Conservation (phyloP, 768 basidiomycete species). For the Tylopilus balloui region DNA sequence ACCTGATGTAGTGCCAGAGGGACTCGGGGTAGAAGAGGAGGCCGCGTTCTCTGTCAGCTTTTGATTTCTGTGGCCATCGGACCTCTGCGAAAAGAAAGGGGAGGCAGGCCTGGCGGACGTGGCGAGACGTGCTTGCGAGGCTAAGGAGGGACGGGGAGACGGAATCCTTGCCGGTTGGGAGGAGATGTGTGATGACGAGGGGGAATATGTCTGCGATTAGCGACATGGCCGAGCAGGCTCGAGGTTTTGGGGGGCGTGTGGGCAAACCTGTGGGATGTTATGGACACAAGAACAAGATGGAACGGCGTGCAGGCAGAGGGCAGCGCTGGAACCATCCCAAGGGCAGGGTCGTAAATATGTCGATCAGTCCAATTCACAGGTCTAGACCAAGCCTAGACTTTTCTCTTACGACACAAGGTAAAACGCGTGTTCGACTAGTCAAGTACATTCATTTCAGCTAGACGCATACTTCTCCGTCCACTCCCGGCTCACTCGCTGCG, state of each 20-base stretch:
- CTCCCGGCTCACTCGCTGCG: slow-evolving; percentile 86
- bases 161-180: neutral
- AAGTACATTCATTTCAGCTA: slow-evolving; percentile 17
- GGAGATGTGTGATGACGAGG: slow-evolving; percentile 30
- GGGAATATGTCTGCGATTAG: slow-evolving; percentile 34
- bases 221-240: slow-evolving; percentile 20
- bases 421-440: slow-evolving; percentile 2
- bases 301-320: slow-evolving; percentile 10
- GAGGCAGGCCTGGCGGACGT: slow-evolving; percentile 29
- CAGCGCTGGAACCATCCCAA: slow-evolving; percentile 4
- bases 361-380: slow-evolving; percentile 18
- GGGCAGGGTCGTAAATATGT: slow-evolving; percentile 16
- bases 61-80: slow-evolving; percentile 32
- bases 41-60: slow-evolving; percentile 18
- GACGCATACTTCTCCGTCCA: slow-evolving; percentile 91
- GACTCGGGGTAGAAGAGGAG: slow-evolving; percentile 30
- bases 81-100: slow-evolving; percentile 31
- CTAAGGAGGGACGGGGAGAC: slow-evolving; percentile 18
- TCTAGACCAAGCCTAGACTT: slow-evolving; percentile 26
- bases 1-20: slow-evolving; percentile 32
- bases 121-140: slow-evolving; percentile 23
- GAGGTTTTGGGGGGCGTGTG: neutral
- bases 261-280: neutral
- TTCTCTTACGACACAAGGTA: slow-evolving; percentile 11
- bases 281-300: slow-evolving; percentile 1